These are phyloP conservation scores for Fusarium sacchari DNA, from an alignment of 2,329 filamentous ascomycete species.

Conservation along the genomic window DNA sequence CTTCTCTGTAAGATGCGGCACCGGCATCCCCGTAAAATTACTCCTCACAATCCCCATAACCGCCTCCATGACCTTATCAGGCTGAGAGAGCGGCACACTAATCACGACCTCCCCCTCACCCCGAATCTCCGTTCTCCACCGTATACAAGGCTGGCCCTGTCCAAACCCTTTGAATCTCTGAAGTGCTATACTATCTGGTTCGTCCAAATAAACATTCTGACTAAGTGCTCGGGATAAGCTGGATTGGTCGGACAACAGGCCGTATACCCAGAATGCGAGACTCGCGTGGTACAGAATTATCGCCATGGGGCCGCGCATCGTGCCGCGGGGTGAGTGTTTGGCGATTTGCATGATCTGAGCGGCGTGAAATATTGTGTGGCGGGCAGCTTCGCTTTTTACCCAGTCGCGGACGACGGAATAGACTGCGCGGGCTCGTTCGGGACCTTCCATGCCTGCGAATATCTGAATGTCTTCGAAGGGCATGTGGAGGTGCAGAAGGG, in stretches of 20 bases:
- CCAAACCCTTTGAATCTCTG: conserved; percentile 28
- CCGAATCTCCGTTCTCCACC: conserved; percentile 13
- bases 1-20: conserved; percentile 26
- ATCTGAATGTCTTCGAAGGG: conserved; percentile 55
- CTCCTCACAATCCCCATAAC: conserved; percentile 13
- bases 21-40: conserved; percentile 13
- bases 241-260: conserved; percentile 13
- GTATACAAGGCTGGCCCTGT: conserved; percentile 25
- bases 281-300: conserved; percentile 45
- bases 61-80: conserved; percentile 25
- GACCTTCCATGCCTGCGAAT: conserved; percentile 55
- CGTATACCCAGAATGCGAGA: conserved; percentile 44
- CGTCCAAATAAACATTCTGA: conserved; percentile 16
- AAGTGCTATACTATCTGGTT: conserved; percentile 4
- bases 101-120: conserved; percentile 6
- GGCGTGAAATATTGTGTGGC: conserved; percentile 45
- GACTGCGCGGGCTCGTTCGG: conserved; percentile 49
- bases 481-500: conserved; percentile 51
- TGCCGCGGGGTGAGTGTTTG: conserved; percentile 20
- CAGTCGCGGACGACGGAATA: conserved; percentile 50
- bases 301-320: conserved; percentile 37
- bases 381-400: conserved; percentile 49
- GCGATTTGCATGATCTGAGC: conserved; percentile 43
- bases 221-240: not conserved
- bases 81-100: conserved; percentile 17